Percentiles rank a stretch among this genome's conserved stretches.
Conservation (phyloP, 345 rosid genomes). For the Syzygium aqueum region DNA sequence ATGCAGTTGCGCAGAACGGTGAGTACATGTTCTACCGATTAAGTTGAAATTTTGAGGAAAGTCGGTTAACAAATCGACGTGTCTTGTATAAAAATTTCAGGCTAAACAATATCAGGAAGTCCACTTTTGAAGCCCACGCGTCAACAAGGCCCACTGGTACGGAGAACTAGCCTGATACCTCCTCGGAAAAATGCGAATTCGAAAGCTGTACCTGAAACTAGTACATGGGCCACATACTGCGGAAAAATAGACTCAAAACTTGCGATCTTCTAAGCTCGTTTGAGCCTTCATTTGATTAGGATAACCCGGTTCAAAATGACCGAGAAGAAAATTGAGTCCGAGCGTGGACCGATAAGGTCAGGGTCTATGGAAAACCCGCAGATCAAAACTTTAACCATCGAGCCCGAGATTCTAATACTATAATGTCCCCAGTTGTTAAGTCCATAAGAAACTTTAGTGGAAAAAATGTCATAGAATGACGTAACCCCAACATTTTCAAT, state of each 20-base stretch:
- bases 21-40: not conserved
- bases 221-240: not conserved
- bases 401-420: not conserved
- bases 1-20: not conserved
- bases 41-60: not conserved
- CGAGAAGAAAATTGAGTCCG: not conserved
- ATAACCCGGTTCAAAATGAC: not conserved
- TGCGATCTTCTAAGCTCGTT: not conserved
- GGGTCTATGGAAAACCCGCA: not conserved
- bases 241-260: too few relatives aligned
- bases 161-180: not conserved
- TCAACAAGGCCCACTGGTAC: not conserved
- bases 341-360: not conserved
- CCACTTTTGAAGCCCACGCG: not conserved
- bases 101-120: not conserved
- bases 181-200: not conserved
- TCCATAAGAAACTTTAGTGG: not conserved
- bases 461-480: not conserved
- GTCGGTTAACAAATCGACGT: not conserved
- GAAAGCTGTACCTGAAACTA: not conserved
- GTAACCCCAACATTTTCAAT: not conserved
- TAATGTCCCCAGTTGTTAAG: not conserved
- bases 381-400: too few relatives aligned
- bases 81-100: not conserved
- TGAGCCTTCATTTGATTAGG: not conserved